A percentile compares a stretch with the other conserved stretches of the same genome.
Evolutionary conservation across 176 grass and related monocot species (phyloP).

Genomic region (Ensete glaucum): DNA sequence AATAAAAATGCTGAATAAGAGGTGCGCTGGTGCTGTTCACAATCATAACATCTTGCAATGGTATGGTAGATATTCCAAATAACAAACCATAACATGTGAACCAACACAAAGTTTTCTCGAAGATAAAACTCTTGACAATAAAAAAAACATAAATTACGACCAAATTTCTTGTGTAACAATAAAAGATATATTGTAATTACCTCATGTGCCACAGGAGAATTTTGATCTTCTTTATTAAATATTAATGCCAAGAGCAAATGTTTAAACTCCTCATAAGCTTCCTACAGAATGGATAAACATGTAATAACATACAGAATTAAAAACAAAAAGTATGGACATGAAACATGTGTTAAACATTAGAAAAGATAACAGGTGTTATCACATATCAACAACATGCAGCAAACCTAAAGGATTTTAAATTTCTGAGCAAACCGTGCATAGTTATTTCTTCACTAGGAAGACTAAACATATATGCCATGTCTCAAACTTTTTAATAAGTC

Average conservation of each 20-base stretch:
- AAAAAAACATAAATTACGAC: neutral
- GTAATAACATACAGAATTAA: neutral
- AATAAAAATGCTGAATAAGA: too few relatives aligned
- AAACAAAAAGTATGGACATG: neutral
- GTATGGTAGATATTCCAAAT: too few relatives aligned
- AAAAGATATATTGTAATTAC: slow-evolving; percentile 22
- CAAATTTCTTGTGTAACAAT: neutral
- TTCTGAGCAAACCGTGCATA: too few relatives aligned
- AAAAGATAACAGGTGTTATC: neutral
- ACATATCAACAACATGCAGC: neutral
- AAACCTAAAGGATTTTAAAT: neutral
- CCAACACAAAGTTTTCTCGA: too few relatives aligned
- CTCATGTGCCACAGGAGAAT: slow-evolving; percentile 72
- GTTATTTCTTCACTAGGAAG: too few relatives aligned
- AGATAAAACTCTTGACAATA: neutral
- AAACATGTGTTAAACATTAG: neutral
- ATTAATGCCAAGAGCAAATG: slow-evolving; percentile 90
- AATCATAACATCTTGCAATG: too few relatives aligned
- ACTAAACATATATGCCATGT: too few relatives aligned
- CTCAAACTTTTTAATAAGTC: too few relatives aligned
- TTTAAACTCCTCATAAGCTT: slow-evolving; percentile 99
- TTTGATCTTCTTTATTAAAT: slow-evolving; percentile 84
- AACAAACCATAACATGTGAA: too few relatives aligned
- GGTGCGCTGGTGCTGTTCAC: too few relatives aligned
- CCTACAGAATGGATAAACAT: slow-evolving; percentile 35